Evolutionary conservation across 352 stramenopile species (phyloP), one percentile per base, ranked within the genome.

Genomic region (Globisporangium cederbergense): DNA sequence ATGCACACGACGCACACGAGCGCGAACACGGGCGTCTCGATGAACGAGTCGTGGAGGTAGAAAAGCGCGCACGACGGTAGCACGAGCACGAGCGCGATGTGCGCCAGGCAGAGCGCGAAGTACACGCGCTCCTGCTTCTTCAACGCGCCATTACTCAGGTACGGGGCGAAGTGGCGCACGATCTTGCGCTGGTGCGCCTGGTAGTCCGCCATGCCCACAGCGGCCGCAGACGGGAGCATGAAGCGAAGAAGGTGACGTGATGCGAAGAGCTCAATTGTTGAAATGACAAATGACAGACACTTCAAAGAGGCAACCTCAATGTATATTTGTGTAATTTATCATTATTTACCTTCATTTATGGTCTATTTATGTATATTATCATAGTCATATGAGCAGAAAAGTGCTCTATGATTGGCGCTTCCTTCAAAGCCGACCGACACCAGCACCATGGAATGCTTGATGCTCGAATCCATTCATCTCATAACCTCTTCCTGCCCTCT

Each of bases 141-240:
- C 30, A 93, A 75, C 62, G 58, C 68, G 22, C 76, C 70, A 67
- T 91, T 77, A 52, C 68, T 75, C 42, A 91, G 53, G 56, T 91
- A 82, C 57, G 82, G 83, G 52, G 82, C 82, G 30, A 93, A 93
- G 66, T 76, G 66, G 42, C 82, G 79, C 55, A 91, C 77, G 73
- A 91, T 87, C 62, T 86, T 86, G 59, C 81, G 79, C 71, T 84
- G 77, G 67, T 90, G 82, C 45, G 78, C 79, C 34, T 81, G 71
- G 67, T 82, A 72, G 46, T 71, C 64, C 13, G 67, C 59, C 52
- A 77, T 46, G 32, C 74, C 73, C 10, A 43, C 71, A 13, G 69
- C 66, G 40, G n/a, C 40, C 57, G 67, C 60, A 45, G 68, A 61
- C 65, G 68, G 59, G 68, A 72, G 72, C 74, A 86, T 65, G 47